Evolutionary conservation across 106 monocot genomes (phyloP).

Genomic region (Allium fistulosum): DNA sequence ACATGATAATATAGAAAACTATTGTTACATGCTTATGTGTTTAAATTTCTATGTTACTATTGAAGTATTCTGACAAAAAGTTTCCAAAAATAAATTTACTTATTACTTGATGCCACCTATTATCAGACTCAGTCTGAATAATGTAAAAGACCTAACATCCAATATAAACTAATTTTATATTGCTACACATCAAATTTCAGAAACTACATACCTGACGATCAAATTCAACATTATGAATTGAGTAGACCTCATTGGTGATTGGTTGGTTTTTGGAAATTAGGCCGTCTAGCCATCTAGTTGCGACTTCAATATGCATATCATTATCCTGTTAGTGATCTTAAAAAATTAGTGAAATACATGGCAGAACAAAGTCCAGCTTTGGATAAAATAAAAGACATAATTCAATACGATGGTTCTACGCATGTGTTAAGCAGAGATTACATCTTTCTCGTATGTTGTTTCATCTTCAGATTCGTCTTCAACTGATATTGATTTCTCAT

Average conservation of each 20-base stretch:
- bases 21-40: too few species aligned
- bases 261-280: slow-evolving; percentile 62
- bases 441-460: slow-evolving; percentile 10
- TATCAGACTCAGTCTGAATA: too few species aligned
- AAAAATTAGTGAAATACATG: slow-evolving; percentile 6
- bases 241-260: slow-evolving; percentile 82
- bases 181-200: not conserved
- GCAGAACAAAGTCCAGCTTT: not conserved
- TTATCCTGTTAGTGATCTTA: slow-evolving; percentile 27
- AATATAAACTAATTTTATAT: not conserved
- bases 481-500: slow-evolving; percentile 17
- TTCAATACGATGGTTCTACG: too few species aligned
- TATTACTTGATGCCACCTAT: too few species aligned
- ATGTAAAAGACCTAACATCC: too few species aligned
- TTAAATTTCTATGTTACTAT: too few species aligned
- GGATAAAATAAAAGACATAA: too few species aligned
- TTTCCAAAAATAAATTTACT: too few species aligned
- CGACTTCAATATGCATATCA: slow-evolving; percentile 34
- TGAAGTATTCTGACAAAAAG: too few species aligned
- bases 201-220: slow-evolving; percentile 69
- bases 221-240: slow-evolving; percentile 77
- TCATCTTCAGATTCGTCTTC: slow-evolving; percentile 44
- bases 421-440: not conserved
- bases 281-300: slow-evolving; percentile 79
- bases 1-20: too few species aligned